Base-by-base conservation (phyloP, 2,329 filamentous ascomycete genomes). In the Neonectria hederae region DNA sequence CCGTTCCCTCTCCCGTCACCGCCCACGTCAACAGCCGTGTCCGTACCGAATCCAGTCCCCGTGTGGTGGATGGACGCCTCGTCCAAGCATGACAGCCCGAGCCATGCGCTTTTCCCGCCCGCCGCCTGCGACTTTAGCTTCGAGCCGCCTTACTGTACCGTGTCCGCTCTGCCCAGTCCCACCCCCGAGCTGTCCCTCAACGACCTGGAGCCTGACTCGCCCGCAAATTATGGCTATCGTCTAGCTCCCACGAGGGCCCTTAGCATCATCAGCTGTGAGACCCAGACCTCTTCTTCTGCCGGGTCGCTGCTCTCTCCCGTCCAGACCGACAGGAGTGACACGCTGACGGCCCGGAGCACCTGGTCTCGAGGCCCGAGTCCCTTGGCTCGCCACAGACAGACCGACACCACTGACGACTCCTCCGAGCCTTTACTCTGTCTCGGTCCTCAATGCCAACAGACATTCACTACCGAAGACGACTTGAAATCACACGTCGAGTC, bases 301-400 rank as follows among this genome's bases (percentile, higher is more conserved):
- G 73, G 74, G 10, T 77, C 76, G 4, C 69, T 74, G 3, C 42
- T 75, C 6, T 79, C 77, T 0, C 73, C 76, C 2, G 63, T 76
- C 0, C 71, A 71, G n/a, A 77, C 75, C 5, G 76, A 77, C 6
- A 43, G 62, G 1, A 67, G 70, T 19, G 74, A 76, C 48, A 58
- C 68, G 40, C 45, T 72, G 13, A 71, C 63, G 8, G 49, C 65
- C 13, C 56, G 61, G 13, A 69, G 45, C 52, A 56, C 35, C 51
- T 57, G 28, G 22, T 73, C 75, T 3, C 67, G 68, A n/a, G 70
- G 67, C 1, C 71, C 71, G 0, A 77, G 75, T 57, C 75, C 75
- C 5, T 59, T 69, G 42, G 62, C 58, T 35, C 48, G 62, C 30
- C 38, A 60, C 54, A 59, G 48, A 52, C 48, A 57, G 61, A 63